Evolutionary conservation across 345 rosid species (phyloP).

Genomic region (Salix brachista): DNA sequence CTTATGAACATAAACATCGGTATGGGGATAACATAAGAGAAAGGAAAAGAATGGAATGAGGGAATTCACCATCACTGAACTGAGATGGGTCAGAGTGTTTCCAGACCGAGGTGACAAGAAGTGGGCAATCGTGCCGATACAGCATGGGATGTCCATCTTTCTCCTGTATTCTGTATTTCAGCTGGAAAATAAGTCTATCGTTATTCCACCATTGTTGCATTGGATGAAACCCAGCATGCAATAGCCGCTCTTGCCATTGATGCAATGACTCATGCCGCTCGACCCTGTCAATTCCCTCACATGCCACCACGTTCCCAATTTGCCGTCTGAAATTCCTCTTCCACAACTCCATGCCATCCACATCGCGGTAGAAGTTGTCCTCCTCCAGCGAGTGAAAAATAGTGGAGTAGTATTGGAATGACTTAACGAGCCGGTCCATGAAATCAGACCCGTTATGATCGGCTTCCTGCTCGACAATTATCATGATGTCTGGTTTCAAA

Average conservation of each 20-base stretch:
- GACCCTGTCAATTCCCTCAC: slow-evolving; percentile 22
- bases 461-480: not conserved
- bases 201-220: too few relatives aligned
- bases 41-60: too few relatives aligned
- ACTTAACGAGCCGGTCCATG: not conserved
- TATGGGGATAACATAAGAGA: too few relatives aligned
- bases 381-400: slow-evolving; percentile 1
- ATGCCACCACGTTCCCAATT: not conserved
- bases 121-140: too few relatives aligned
- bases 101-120: too few relatives aligned
- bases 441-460: not conserved
- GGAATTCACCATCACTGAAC: too few relatives aligned
- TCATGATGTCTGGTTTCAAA: not conserved
- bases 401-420: not conserved
- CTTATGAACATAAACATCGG: too few relatives aligned
- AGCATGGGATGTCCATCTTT: too few relatives aligned
- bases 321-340: not conserved
- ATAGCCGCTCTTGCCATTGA: slow-evolving; percentile 59
- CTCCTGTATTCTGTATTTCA: too few relatives aligned
- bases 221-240: slow-evolving; percentile 52
- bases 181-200: too few relatives aligned
- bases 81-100: too few relatives aligned
- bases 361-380: slow-evolving; percentile 64
- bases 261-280: slow-evolving; percentile 63
- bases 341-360: slow-evolving; percentile 28